These are phyloP conservation scores for Nannizzia gypsea DNA, from an alignment of 2,329 filamentous ascomycete species.

Conservation along the genomic window DNA sequence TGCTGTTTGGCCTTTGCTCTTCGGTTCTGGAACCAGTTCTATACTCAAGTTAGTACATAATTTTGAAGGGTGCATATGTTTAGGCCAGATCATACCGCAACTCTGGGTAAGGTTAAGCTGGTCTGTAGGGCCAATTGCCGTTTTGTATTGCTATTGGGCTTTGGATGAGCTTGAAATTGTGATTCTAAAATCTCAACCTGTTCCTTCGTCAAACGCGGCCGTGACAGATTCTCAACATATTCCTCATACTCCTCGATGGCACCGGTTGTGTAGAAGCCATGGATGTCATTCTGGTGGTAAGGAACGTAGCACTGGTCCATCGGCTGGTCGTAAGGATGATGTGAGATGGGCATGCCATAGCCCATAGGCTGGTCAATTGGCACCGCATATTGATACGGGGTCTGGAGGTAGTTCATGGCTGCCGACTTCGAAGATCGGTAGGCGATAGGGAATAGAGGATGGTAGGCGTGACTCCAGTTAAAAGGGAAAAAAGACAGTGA, in stretches of 20 bases:
- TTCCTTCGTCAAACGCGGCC: slow-evolving; percentile 41
- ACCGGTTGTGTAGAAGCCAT: slow-evolving; percentile 9
- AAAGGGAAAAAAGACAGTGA: not conserved
- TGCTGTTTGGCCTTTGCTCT: slow-evolving; percentile 43
- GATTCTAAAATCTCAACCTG: slow-evolving; percentile 40
- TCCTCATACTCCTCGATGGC: slow-evolving; percentile 35
- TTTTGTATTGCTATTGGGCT: slow-evolving; percentile 40
- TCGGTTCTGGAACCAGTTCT: slow-evolving; percentile 45
- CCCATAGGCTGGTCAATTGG: slow-evolving; percentile 29
- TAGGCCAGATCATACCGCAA: slow-evolving; percentile 35
- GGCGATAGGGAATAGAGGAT: not conserved
- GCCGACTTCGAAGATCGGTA: slow-evolving; percentile 4
- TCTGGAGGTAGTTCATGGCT: slow-evolving; percentile 31
- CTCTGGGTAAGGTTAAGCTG: slow-evolving; percentile 38
- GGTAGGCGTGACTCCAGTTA: not conserved
- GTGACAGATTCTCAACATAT: slow-evolving; percentile 37
- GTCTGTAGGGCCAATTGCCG: slow-evolving; percentile 39
- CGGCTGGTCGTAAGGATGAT: slow-evolving; percentile 7
- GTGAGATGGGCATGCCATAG: slow-evolving; percentile 16
- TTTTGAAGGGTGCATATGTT: not conserved
- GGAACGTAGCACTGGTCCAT: slow-evolving; percentile 9
- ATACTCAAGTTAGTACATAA: slow-evolving; percentile 6
- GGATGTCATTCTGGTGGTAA: slow-evolving; percentile 7
- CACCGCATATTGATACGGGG: slow-evolving; percentile 27
- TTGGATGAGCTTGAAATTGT: slow-evolving; percentile 40